phyloP scores from a whole-genome alignment of 2,329 filamentous ascomycete species.

The Laburnicola sp. region DNA sequence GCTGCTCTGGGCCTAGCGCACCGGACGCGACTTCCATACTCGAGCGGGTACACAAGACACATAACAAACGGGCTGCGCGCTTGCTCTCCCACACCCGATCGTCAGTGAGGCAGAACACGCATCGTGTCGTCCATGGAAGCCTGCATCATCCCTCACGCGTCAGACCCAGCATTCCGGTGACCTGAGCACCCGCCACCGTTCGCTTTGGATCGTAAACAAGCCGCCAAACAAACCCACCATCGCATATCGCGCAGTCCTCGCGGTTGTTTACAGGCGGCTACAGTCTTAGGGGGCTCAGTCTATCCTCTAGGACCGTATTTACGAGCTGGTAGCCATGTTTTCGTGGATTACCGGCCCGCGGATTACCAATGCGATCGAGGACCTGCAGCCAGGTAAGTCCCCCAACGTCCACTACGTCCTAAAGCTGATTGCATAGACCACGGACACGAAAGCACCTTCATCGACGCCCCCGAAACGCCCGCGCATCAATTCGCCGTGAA shows the following conservation, averaged over 20 bases:
- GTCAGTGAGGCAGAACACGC: background rate
- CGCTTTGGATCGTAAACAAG: slow-evolving; percentile 39
- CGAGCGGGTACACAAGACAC: slow-evolving; percentile 3
- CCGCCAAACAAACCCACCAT: slow-evolving; percentile 35
- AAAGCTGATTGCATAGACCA: slow-evolving; percentile 31
- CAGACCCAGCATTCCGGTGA: slow-evolving; percentile 1
- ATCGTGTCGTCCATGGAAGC: slow-evolving; percentile 10
- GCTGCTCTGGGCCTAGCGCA: slow-evolving; percentile 7
- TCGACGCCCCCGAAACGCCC: slow-evolving; percentile 65
- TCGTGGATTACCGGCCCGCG: slow-evolving; percentile 46
- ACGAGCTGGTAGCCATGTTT: slow-evolving; percentile 33
- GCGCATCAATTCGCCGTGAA: slow-evolving; percentile 69
- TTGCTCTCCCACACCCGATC: background rate
- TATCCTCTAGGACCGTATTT: no score
- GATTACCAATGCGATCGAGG: slow-evolving; percentile 43
- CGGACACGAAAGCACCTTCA: slow-evolving; percentile 46
- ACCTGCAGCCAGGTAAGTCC: slow-evolving; percentile 36
- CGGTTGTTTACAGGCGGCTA: background rate
- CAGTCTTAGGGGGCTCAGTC: no score
- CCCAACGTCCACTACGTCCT: background rate
- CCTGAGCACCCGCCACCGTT: slow-evolving; percentile 15
- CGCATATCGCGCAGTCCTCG: slow-evolving; percentile 10
- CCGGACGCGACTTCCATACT: slow-evolving; percentile 12
- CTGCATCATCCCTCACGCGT: background rate
- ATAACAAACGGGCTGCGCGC: slow-evolving; percentile 3